These are phyloP conservation scores for Colletotrichum kahawae DNA, from an alignment of 2,329 filamentous ascomycete genomes.

Conservation along the genomic window DNA sequence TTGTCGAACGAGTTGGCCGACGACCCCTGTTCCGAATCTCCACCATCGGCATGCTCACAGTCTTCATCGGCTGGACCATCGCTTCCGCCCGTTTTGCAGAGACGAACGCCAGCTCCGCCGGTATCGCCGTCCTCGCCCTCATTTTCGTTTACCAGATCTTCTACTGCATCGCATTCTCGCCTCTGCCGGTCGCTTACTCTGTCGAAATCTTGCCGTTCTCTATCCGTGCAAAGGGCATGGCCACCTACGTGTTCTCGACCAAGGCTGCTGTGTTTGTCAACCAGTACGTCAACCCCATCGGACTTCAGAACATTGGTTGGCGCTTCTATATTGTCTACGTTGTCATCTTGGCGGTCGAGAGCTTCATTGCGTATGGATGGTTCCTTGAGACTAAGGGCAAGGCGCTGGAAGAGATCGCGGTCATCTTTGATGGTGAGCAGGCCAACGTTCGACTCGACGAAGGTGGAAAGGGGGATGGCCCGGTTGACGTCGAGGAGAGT, in stretches of 20 bases:
- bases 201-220: conserved; percentile 59
- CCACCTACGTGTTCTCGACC: conserved; percentile 30
- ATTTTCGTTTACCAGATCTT: conserved; percentile 45
- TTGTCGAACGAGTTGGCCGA: conserved; percentile 32
- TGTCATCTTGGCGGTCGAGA: conserved; percentile 49
- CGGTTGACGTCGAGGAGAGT: conserved; percentile 6
- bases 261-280: conserved; percentile 35
- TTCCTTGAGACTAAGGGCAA: conserved; percentile 58
- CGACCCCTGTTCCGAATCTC: conserved; percentile 29
- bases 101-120: conserved; percentile 31
- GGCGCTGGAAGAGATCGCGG: conserved; percentile 60
- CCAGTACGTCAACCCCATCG: conserved; percentile 55
- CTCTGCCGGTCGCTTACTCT: conserved; percentile 54
- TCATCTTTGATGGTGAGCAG: conserved; percentile 54
- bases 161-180: conserved; percentile 61
- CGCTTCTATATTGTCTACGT: conserved; percentile 65
- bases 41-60: conserved; percentile 30
- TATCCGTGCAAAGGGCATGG: conserved; percentile 56
- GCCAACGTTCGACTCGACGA: conserved; percentile 10
- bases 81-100: conserved; percentile 36
- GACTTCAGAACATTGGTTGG: conserved; percentile 53
- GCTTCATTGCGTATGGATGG: conserved; percentile 43
- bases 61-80: conserved; percentile 40
- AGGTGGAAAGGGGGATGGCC: not conserved
- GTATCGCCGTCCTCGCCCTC: conserved; percentile 36